Base-by-base conservation (phyloP, 2,329 filamentous ascomycete species). In the Fusarium albosuccineum region DNA sequence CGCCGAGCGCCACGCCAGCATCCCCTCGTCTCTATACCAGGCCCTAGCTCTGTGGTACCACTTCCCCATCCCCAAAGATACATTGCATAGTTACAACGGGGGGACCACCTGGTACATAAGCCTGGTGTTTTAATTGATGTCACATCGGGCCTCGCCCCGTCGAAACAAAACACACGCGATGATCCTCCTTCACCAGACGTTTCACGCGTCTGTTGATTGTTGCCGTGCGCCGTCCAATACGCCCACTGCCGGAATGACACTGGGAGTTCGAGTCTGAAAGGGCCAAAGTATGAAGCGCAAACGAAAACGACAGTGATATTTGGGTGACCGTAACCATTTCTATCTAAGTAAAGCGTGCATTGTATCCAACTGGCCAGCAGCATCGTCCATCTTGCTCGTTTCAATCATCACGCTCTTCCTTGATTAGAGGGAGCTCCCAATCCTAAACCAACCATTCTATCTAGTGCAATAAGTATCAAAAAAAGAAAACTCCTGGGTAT, bases 331-430 rank as follows among this genome's bases (percentile, higher is more conserved):
- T 72, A 63, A 61, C 64, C 26, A 68, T 64, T 65, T 69, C 70
- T 73, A 73, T 73, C 70, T 73, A 73, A 70, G 56, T 66, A 63
- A 67, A 61, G 60, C 62, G 53, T 70, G 63, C 60, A 52, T 66
- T 59, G 62, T 68, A 60, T 72, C 64, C 62, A 49, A 73, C 71
- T 73, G 71, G 51, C 71, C 71, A 73, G 71, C 71, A 73, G 71
- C 57, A 68, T 71, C 54, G 59, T 73, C 70, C 70, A 70, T 73
- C 69, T 72, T 68, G 70, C 70, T 73, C 70, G 61, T 73, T 70
- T 67, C 70, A 73, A 62, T 73, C 70, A 73, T 71, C 69, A 71
- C 50, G 52, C 61, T 62, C 64, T 69, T 66, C 57, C 49, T 22
- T 48, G 26, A 62, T 27, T 45, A 52, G 56, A 72, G 65, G 46